Percentiles rank a stretch among this genome's conserved stretches.
phyloP scores from a whole-genome alignment of 129 eudicot species.

The Apium graveolens region DNA sequence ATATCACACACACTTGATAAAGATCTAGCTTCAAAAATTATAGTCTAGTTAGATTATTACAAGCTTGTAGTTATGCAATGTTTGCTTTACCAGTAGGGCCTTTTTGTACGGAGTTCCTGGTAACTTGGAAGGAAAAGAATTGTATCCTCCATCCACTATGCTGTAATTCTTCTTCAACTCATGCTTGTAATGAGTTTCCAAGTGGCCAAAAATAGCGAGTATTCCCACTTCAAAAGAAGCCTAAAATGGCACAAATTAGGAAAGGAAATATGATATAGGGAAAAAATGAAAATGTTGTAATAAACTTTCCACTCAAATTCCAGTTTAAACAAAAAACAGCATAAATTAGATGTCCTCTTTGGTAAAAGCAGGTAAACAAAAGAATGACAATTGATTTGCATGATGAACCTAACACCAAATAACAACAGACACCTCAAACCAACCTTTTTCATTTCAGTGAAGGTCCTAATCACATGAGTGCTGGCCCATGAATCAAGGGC shows the following conservation, averaged over 20 bases:
- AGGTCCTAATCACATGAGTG: constrained; percentile 34
- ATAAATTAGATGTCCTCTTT: neutral
- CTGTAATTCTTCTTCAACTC: constrained; percentile 42
- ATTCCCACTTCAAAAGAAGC: constrained; percentile 54
- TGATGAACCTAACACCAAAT: constrained; percentile 6
- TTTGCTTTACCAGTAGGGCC: constrained; percentile 38
- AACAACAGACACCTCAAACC: constrained; percentile 11
- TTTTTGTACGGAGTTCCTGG: constrained; percentile 51
- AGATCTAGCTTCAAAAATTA: neutral
- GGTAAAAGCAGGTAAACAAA: neutral
- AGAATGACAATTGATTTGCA: constrained; percentile 2
- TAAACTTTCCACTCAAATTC: constrained; percentile 3
- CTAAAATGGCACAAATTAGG: constrained; percentile 20
- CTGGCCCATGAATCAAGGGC: constrained; percentile 36
- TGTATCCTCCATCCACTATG: constrained; percentile 50
- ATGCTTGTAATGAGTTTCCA: constrained; percentile 34
- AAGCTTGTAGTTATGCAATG: neutral
- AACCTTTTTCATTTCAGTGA: constrained; percentile 57
- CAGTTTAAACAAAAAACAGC: neutral
- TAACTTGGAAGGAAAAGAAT: constrained; percentile 45
- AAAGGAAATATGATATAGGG: neutral
- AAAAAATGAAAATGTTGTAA: neutral
- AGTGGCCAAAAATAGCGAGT: constrained; percentile 49
- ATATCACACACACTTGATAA: neutral
- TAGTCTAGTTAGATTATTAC: neutral